Percentiles rank a stretch among this genome's conserved stretches.
These are phyloP conservation scores for Emydomyces testavorans DNA, from an alignment of 2,329 filamentous ascomycete genomes.

Conservation along the genomic window DNA sequence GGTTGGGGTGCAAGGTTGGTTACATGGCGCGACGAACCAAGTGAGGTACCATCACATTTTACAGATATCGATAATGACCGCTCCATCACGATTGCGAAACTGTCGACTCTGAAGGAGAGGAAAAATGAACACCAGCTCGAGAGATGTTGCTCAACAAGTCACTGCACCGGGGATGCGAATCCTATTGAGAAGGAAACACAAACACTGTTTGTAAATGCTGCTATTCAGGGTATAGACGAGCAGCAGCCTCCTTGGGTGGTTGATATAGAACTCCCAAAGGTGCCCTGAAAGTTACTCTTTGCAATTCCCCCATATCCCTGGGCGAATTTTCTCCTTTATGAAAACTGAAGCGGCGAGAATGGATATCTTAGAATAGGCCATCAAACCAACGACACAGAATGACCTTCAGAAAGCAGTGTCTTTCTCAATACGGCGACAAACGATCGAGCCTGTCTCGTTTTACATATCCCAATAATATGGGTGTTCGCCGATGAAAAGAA, in stretches of 20 bases:
- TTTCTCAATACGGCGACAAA: no score
- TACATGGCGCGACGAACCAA: conserved; percentile 36
- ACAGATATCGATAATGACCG: conserved; percentile 36
- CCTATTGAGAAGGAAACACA: conserved; percentile 32
- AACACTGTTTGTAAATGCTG: conserved; percentile 51
- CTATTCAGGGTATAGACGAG: conserved; percentile 40
- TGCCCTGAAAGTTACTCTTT: neutral
- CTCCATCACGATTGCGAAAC: neutral
- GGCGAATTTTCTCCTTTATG: no score
- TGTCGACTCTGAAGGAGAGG: neutral
- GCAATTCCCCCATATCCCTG: no score
- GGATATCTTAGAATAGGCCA: no score
- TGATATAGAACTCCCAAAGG: conserved; percentile 36
- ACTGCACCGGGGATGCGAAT: conserved; percentile 28
- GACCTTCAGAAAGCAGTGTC: no score
- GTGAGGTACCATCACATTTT: conserved; percentile 35
- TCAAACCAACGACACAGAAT: no score
- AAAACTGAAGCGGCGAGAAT: no score
- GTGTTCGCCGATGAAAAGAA: no score
- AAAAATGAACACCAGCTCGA: neutral
- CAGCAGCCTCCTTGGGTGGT: conserved; percentile 46
- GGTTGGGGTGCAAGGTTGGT: conserved; percentile 47
- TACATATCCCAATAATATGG: no score
- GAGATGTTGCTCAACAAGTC: conserved; percentile 31
- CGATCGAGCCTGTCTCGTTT: no score